Conservation (phyloP, 805 yeast genomes). For the Myxozyma melibiosi region DNA sequence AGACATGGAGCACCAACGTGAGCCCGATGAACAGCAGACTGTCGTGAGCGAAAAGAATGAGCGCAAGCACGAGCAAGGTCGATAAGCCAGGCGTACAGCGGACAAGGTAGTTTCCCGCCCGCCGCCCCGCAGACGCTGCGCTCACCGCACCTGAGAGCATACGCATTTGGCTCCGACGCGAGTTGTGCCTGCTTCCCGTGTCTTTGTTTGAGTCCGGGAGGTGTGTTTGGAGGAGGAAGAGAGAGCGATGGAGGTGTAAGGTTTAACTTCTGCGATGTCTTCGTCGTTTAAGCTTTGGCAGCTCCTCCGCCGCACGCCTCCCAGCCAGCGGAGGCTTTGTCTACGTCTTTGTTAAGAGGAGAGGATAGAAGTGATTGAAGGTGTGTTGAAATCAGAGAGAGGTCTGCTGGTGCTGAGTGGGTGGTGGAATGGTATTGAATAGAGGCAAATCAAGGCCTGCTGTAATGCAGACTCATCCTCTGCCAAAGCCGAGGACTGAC, state of each 20-base stretch:
- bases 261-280: neutral
- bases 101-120: constrained; percentile 1
- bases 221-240: neutral
- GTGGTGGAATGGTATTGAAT: too few relatives aligned
- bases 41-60: neutral
- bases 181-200: neutral
- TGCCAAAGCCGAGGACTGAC: too few relatives aligned
- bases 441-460: neutral
- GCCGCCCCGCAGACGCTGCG: neutral
- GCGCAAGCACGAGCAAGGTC: constrained; percentile 12
- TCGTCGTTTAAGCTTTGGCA: neutral
- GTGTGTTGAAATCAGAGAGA: too few relatives aligned
- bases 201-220: neutral
- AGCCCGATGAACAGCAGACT: neutral
- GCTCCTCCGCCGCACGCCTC: neutral
- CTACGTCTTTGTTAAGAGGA: neutral
- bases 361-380: too few relatives aligned
- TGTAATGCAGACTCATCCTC: too few relatives aligned
- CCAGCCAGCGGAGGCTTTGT: neutral
- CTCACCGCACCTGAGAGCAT: constrained; percentile 8
- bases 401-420: too few relatives aligned
- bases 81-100: constrained; percentile 22
- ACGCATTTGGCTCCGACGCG: constrained; percentile 6
- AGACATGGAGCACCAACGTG: constrained; percentile 22
- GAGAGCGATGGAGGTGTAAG: neutral